Evolutionary conservation across 768 basidiomycete genomes (phyloP).

Genomic region (Amylocystis lapponica): DNA sequence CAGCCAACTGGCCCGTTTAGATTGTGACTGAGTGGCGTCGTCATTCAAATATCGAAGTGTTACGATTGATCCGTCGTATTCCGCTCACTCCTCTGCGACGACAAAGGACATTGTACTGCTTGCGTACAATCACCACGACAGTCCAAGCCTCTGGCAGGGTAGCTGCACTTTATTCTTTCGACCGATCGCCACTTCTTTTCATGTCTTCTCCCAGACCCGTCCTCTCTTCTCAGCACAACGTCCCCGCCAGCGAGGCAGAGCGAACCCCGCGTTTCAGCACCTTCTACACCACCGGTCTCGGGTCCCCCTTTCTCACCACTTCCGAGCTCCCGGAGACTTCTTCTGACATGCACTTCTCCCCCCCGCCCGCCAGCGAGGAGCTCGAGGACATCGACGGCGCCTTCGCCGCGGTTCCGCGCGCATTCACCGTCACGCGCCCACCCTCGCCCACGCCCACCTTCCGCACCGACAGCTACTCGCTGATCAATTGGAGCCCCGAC

Average conservation of each 20-base stretch:
- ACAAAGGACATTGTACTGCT: too few species aligned
- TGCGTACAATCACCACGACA: too few species aligned
- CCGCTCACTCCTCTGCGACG: too few species aligned
- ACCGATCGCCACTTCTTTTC: too few species aligned
- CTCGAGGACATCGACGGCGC: conserved; percentile 25
- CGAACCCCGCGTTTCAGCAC: conserved; percentile 24
- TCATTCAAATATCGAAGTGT: too few species aligned
- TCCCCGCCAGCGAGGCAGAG: conserved; percentile 9
- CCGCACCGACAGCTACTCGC: conserved; percentile 37
- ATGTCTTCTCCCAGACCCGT: too few species aligned
- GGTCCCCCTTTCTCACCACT: conserved; percentile 27
- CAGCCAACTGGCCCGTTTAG: too few species aligned
- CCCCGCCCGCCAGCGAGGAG: conserved; percentile 12
- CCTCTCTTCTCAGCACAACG: too few species aligned
- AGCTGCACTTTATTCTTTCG: too few species aligned
- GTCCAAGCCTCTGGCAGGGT: too few species aligned
- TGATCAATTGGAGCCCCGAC: conserved; percentile 33
- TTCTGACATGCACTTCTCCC: conserved; percentile 5
- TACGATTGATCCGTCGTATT: too few species aligned
- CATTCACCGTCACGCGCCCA: conserved; percentile 30
- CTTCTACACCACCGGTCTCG: conserved; percentile 30
- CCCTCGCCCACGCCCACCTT: conserved; percentile 39
- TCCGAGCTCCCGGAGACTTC: conserved; percentile 20
- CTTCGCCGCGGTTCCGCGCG: conserved; percentile 21
- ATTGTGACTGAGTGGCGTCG: too few species aligned